Evolutionary conservation across 306 rosid species (phyloP).

Genomic region (Gillenia trifoliata): DNA sequence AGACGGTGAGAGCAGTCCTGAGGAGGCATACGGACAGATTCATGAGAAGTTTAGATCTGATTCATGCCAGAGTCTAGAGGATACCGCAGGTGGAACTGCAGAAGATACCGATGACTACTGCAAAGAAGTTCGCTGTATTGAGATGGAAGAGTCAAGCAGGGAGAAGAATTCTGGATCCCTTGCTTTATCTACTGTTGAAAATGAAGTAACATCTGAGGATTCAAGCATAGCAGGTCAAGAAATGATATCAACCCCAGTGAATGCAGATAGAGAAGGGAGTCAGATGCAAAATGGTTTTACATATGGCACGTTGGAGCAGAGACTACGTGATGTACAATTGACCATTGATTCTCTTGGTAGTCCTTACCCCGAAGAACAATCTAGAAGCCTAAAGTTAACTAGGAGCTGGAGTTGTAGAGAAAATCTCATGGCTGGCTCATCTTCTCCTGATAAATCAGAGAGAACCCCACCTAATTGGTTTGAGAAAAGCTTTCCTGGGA

Average conservation of each 20-base stretch:
- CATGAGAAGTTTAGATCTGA: slow-evolving; percentile 12
- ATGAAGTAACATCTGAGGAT: slow-evolving; percentile 36
- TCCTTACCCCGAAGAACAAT: slow-evolving; percentile 37
- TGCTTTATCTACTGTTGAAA: slow-evolving; percentile 28
- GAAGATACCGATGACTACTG: slow-evolving; percentile 62
- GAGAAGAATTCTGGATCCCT: slow-evolving; percentile 33
- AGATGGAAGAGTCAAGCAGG: slow-evolving; percentile 54
- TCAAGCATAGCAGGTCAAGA: slow-evolving; percentile 40
- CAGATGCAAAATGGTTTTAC: slow-evolving; percentile 39
- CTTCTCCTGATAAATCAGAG: slow-evolving; percentile 48
- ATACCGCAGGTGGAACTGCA: slow-evolving; percentile 20
- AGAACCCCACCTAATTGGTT: slow-evolving; percentile 68
- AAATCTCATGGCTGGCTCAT: slow-evolving; percentile 40
- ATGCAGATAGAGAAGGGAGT: slow-evolving; percentile 41
- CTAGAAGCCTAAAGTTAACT: slow-evolving; percentile 43
- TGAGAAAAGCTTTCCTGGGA: slow-evolving; percentile 71
- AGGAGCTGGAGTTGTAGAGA: slow-evolving; percentile 87
- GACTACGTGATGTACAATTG: slow-evolving; percentile 30
- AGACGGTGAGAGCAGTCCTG: slow-evolving; percentile 35
- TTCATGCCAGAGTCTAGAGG: slow-evolving; percentile 26
- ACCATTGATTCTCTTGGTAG: slow-evolving; percentile 31
- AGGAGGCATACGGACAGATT: slow-evolving; percentile 12
- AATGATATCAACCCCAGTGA: slow-evolving; percentile 35
- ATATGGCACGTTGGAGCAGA: slow-evolving; percentile 33
- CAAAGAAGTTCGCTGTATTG: slow-evolving; percentile 89